Conservation (phyloP, 768 basidiomycete genomes). For the Sistotremastrum niveocremeum region DNA sequence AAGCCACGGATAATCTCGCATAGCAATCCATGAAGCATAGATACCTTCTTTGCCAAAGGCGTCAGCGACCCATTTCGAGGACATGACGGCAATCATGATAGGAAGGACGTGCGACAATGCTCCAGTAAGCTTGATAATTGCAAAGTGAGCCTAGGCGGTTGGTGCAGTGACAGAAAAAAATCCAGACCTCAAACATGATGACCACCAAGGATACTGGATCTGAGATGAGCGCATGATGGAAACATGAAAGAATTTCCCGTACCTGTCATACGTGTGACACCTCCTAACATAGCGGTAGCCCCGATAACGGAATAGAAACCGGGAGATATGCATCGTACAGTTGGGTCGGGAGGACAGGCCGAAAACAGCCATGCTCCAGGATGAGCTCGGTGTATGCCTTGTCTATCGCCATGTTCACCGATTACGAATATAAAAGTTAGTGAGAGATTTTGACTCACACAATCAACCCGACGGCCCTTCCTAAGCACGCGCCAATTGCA, state of each 20-base stretch:
- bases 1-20: conserved; percentile 60
- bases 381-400: conserved; percentile 52
- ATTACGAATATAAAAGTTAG: not conserved
- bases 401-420: conserved; percentile 25
- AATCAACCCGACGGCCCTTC: conserved; percentile 55
- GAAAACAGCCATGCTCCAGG: conserved; percentile 58
- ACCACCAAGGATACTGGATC: conserved; percentile 56
- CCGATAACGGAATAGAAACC: conserved; percentile 71
- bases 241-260: conserved; percentile 11
- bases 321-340: conserved; percentile 54
- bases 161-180: not conserved
- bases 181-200: conserved; percentile 50
- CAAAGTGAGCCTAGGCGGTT: not conserved
- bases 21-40: conserved; percentile 59
- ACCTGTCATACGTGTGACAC: conserved; percentile 71
- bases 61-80: conserved; percentile 65
- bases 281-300: conserved; percentile 62
- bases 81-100: conserved; percentile 71
- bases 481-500: conserved; percentile 59
- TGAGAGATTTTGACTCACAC: conserved; percentile 28
- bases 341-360: conserved; percentile 59
- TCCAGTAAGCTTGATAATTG: conserved; percentile 43
- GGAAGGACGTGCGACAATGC: conserved; percentile 71
- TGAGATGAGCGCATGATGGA: not conserved
- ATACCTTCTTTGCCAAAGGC: conserved; percentile 57